Evolutionary conservation across 345 rosid species (phyloP).

Genomic region (Corymbia maculata): DNA sequence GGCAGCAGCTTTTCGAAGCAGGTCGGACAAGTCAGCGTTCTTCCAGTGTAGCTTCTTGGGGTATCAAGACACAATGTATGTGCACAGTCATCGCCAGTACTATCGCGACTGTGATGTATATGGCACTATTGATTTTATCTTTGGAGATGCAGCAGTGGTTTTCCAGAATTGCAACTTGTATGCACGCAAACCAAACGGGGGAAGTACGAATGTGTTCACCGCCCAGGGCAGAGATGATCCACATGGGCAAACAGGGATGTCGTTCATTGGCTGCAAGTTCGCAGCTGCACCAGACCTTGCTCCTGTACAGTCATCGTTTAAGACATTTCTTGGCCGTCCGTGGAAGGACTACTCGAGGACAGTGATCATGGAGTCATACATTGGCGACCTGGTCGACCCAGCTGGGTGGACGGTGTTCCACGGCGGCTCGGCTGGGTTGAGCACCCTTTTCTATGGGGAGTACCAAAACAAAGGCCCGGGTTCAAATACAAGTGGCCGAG

Average conservation of each 20-base stretch:
- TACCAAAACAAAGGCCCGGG: conserved; percentile 21
- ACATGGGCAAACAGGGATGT: conserved; percentile 1
- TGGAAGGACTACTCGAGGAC: conserved; percentile 3
- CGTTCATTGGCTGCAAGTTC: conserved; percentile 6
- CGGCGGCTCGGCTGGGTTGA: background rate
- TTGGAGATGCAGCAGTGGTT: conserved; percentile 19
- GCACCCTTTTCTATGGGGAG: conserved; percentile 28
- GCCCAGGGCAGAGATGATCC: conserved; percentile 16
- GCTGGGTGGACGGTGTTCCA: background rate
- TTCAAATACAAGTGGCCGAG: conserved; percentile 7
- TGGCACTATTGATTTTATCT: conserved; percentile 20
- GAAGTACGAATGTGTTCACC: background rate
- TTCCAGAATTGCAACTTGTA: conserved; percentile 3
- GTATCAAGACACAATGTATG: background rate
- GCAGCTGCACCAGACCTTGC: conserved; percentile 3
- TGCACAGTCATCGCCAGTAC: conserved; percentile 14
- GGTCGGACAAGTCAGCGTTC: conserved; percentile 9
- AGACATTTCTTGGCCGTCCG: conserved; percentile 16
- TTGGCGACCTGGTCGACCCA: background rate
- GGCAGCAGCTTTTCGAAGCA: conserved; percentile 10
- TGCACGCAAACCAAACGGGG: background rate
- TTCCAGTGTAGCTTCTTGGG: conserved; percentile 15
- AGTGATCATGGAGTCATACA: background rate
- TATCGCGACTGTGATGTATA: conserved; percentile 15
- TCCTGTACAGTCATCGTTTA: background rate